Conservation (phyloP, 2,329 filamentous ascomycete species). For the Chrysosporium queenslandicum region DNA sequence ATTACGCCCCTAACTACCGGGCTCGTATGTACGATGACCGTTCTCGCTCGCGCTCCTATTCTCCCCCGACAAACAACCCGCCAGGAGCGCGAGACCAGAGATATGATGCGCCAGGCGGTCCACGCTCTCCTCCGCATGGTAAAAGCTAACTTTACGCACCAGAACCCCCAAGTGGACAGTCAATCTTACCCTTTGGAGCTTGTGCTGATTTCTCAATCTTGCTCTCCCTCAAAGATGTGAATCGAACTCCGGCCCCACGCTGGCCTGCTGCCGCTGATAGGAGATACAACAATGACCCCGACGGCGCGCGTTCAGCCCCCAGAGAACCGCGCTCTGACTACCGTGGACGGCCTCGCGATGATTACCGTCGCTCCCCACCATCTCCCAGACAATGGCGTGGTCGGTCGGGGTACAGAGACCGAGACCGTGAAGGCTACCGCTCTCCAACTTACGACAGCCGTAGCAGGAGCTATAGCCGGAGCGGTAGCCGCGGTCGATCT, state of each 20-base stretch:
- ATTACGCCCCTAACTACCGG: conserved; percentile 22
- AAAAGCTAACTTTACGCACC: conserved; percentile 26
- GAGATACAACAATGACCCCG: conserved; percentile 21
- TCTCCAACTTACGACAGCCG: conserved; percentile 32
- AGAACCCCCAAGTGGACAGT: conserved; percentile 17
- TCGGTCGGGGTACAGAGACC: conserved; percentile 33
- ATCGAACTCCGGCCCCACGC: conserved; percentile 27
- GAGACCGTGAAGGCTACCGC: conserved; percentile 40
- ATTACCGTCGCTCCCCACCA: conserved; percentile 26
- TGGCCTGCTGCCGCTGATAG: conserved; percentile 30
- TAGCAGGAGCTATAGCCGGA: conserved; percentile 28
- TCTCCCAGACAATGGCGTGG: conserved; percentile 32
- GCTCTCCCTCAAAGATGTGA: conserved; percentile 29
- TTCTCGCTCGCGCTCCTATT: conserved; percentile 32
- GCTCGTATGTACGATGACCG: conserved; percentile 40
- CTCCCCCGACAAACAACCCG: conserved; percentile 11
- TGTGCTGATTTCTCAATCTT: conserved; percentile 30
- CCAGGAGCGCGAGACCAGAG: conserved; percentile 21
- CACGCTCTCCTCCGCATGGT: conserved; percentile 39
- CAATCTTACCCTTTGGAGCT: conserved; percentile 19
- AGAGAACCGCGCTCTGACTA: conserved; percentile 25
- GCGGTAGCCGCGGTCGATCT: conserved; percentile 25
- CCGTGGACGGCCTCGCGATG: conserved; percentile 29
- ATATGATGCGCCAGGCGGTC: conserved; percentile 34
- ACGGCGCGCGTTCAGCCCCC: conserved; percentile 27